Conservation (phyloP, 2,329 filamentous ascomycete species). For the Colletotrichum kahawae region DNA sequence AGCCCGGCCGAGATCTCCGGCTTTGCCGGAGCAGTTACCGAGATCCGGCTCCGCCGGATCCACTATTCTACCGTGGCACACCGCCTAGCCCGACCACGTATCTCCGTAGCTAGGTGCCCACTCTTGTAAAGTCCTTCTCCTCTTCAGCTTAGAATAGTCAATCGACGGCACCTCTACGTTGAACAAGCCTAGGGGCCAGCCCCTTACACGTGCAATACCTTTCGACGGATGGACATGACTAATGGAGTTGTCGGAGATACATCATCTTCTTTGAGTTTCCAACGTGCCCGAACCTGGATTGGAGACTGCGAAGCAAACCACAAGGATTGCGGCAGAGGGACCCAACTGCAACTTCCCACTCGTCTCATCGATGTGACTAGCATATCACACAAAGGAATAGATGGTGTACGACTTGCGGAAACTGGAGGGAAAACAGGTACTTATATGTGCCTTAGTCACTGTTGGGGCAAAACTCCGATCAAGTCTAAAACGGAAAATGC, state of each 20-base stretch:
- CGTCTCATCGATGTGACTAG: not conserved
- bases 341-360: not conserved
- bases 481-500: not conserved
- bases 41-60: too few relatives aligned
- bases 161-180: too few relatives aligned
- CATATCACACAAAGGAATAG: not conserved
- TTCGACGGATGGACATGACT: not conserved
- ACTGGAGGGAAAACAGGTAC: not conserved
- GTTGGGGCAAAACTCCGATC: not conserved
- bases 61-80: too few relatives aligned
- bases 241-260: not conserved
- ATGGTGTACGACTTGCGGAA: not conserved
- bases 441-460: conserved; percentile 1
- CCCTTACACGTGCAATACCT: not conserved
- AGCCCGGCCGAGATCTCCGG: too few relatives aligned
- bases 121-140: too few relatives aligned
- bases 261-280: not conserved
- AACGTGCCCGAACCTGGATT: not conserved
- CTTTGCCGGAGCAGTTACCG: too few relatives aligned
- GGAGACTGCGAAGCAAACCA: not conserved
- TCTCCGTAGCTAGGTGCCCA: too few relatives aligned
- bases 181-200: too few relatives aligned
- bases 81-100: too few relatives aligned
- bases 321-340: not conserved
- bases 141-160: too few relatives aligned